Evolutionary conservation across 768 basidiomycete genomes (phyloP), one percentile per base, ranked within the genome.

Genomic region (Boletus eberwhitei): DNA sequence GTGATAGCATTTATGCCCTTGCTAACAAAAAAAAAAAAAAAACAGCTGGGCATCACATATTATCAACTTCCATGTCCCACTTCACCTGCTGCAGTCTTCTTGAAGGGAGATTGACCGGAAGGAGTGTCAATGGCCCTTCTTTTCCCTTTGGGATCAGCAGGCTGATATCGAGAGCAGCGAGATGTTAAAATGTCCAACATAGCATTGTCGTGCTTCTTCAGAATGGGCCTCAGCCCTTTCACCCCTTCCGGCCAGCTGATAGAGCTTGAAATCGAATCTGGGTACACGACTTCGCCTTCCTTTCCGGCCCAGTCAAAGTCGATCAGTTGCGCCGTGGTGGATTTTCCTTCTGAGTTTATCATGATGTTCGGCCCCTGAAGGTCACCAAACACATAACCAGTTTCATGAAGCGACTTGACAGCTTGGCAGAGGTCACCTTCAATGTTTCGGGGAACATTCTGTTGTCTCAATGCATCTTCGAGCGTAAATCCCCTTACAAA

Each of bases 311-410:
- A 56, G 51, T 53, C 22, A 17, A 56, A 48, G 39, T 42, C 31
- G 8, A 57, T 44, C 52, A 54, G 16, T 5, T 43, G 52, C 1
- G 2, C 24, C 17, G 9, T 29, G 13, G 9, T 29, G 13, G 40
- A 35, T 2, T 2, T 22, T 11, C 21, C 6, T 37, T 58, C 29
- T 9, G n/a, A n/a, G n/a, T n/a, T n/a, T n/a, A n/a, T n/a, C n/a
- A 77, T 50, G 26, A 77, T 55, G 48, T 77, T 76, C 8, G 61
- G 65, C 17, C 1, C 1, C 14, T 72, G 72, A 17, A 77, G 58
- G 49, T 77, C 73, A 11, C 76, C 77, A 55, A 67, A 70, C 5
- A 77, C 74, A 21, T 65, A 71, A 5, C 63, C 71, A 13, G 48
- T 32, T 14, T 19, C 29, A 52, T 76, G 74, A 42, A 75, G 62